Conservation (phyloP, 2,329 filamentous ascomycete species). For the Ophiostoma ulmi region DNA sequence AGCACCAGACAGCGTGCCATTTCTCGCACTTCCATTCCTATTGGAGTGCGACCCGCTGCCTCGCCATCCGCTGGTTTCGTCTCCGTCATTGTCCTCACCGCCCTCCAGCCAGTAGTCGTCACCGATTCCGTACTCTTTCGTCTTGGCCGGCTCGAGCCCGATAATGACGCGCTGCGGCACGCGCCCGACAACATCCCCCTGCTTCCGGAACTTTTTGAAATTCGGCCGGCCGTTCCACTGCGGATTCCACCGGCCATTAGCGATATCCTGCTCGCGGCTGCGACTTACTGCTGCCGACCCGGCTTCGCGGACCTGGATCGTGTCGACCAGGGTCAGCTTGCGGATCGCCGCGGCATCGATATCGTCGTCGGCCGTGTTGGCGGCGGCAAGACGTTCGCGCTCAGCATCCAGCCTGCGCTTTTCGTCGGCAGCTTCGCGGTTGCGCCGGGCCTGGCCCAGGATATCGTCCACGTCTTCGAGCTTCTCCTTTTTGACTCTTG, state of each 20-base stretch:
- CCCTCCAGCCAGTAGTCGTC: constrained; percentile 71
- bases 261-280: constrained; percentile 47
- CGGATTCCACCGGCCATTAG: constrained; percentile 68
- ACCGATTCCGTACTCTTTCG: constrained; percentile 67
- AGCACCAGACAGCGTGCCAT: neutral
- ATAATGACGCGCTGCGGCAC: constrained; percentile 56
- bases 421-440: constrained; percentile 63
- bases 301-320: constrained; percentile 58
- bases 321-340: constrained; percentile 69
- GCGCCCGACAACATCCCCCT: constrained; percentile 46
- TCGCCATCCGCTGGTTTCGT: constrained; percentile 24
- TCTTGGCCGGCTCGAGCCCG: constrained; percentile 62
- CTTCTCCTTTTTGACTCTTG: constrained; percentile 36
- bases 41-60: neutral
- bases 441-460: constrained; percentile 57
- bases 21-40: neutral
- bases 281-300: constrained; percentile 28
- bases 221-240: constrained; percentile 93
- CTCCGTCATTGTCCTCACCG: constrained; percentile 32
- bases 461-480: constrained; percentile 61
- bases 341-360: constrained; percentile 69
- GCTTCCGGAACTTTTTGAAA: constrained; percentile 78
- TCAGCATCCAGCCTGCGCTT: constrained; percentile 44
- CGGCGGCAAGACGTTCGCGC: constrained; percentile 44
- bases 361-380: constrained; percentile 51